These are phyloP conservation scores for Leucoagaricus sp. DNA, from an alignment of 1,284 basidiomycete species.

Conservation along the genomic window DNA sequence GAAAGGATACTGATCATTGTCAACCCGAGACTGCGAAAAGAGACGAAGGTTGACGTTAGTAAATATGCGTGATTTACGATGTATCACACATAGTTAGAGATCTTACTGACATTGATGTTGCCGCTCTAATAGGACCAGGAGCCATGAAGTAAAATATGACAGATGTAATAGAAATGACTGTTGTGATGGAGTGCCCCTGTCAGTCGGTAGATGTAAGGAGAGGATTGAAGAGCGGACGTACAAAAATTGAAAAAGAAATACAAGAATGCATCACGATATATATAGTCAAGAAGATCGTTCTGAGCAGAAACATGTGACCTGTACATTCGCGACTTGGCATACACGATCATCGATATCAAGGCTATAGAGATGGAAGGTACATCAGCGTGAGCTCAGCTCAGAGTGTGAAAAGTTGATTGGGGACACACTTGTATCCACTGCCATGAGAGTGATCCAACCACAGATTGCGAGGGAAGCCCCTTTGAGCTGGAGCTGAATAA, in stretches of 20 bases:
- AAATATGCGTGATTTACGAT: background rate
- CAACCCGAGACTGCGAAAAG: background rate
- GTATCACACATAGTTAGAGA: background rate
- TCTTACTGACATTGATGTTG: background rate
- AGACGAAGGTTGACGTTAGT: background rate
- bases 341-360: conserved; percentile 1
- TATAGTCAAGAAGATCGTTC: background rate
- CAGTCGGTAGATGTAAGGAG: background rate
- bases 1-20: conserved; percentile 6
- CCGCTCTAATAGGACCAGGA: conserved; percentile 1
- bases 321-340: conserved; percentile 1
- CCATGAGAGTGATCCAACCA: conserved; percentile 1
- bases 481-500: background rate
- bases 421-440: background rate
- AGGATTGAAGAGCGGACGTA: background rate
- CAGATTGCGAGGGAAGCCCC: background rate
- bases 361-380: background rate
- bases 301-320: background rate
- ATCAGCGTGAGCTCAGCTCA: background rate
- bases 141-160: background rate
- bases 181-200: background rate
- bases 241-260: conserved; percentile 9
- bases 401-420: no score
- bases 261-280: background rate
- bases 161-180: conserved; percentile 1